Conservation (phyloP, 768 basidiomycete species). For the Boletus reticuloceps region DNA sequence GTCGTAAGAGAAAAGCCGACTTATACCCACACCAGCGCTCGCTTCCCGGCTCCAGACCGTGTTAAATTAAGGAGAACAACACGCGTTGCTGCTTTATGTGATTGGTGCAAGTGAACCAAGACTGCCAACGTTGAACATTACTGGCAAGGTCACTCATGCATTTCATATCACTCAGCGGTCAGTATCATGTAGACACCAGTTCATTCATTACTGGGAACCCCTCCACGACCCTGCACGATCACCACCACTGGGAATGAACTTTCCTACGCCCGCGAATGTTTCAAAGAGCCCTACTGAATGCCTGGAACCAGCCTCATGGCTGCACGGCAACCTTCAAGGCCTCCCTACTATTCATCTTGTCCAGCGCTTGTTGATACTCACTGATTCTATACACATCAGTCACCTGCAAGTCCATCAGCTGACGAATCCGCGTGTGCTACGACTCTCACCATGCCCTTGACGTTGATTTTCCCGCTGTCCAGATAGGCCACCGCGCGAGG, state of each 20-base stretch:
- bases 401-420: conserved; percentile 8
- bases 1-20: neutral
- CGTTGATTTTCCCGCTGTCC: conserved; percentile 75
- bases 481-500: conserved; percentile 84
- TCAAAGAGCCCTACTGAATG: too few species aligned
- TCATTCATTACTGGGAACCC: too few species aligned
- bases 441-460: conserved; percentile 63
- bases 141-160: too few species aligned
- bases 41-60: conserved; percentile 5
- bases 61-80: conserved; percentile 3
- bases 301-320: conserved; percentile 32
- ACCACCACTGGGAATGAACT: too few species aligned
- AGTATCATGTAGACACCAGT: too few species aligned
- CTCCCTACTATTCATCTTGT: conserved; percentile 63
- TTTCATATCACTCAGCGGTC: too few species aligned
- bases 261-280: too few species aligned
- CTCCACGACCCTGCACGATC: too few species aligned
- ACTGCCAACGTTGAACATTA: too few species aligned
- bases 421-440: neutral
- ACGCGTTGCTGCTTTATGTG: too few species aligned
- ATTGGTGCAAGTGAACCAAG: too few species aligned
- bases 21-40: conserved; percentile 7
- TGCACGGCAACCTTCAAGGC: conserved; percentile 57
- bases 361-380: conserved; percentile 64
- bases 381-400: conserved; percentile 60